These are phyloP conservation scores for Quercus mongolica DNA, from an alignment of 306 rosid genomes.

Conservation along the genomic window DNA sequence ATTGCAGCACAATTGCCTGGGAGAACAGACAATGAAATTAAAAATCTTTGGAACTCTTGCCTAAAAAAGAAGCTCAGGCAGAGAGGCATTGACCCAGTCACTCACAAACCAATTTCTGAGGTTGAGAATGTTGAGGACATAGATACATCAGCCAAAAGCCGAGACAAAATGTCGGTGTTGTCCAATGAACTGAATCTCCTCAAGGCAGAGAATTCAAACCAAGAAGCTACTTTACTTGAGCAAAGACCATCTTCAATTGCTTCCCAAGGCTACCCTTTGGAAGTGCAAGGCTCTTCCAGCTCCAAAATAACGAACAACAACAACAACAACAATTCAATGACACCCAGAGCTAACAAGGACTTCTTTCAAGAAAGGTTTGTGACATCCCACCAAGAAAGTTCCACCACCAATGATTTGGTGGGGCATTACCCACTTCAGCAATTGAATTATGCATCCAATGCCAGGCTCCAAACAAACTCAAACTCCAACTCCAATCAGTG, in stretches of 20 bases:
- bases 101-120: slow-evolving; percentile 67
- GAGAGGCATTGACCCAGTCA: slow-evolving; percentile 83
- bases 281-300: slow-evolving; percentile 35
- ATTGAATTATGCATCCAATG: slow-evolving; percentile 28
- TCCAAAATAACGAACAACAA: slow-evolving; percentile 19
- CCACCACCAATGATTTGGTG: slow-evolving; percentile 36
- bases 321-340: slow-evolving; percentile 13
- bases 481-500: slow-evolving; percentile 38
- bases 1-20: slow-evolving; percentile 82
- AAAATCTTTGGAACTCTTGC: slow-evolving; percentile 89
- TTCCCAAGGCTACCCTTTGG: slow-evolving; percentile 20
- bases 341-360: slow-evolving; percentile 27
- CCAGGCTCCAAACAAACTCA: slow-evolving; percentile 26
- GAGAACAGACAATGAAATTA: slow-evolving; percentile 91
- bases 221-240: slow-evolving; percentile 38
- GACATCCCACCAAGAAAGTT: slow-evolving; percentile 26
- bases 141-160: slow-evolving; percentile 20
- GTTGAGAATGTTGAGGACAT: slow-evolving; percentile 34
- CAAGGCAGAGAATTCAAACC: slow-evolving; percentile 34
- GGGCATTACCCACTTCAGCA: slow-evolving; percentile 41
- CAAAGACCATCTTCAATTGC: slow-evolving; percentile 33
- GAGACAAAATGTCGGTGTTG: slow-evolving; percentile 17
- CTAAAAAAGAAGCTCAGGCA: slow-evolving; percentile 79
- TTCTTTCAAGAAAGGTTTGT: slow-evolving; percentile 34
- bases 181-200: slow-evolving; percentile 44